phyloP scores from a whole-genome alignment of 768 basidiomycete species.

The Hypholoma fasciculare region DNA sequence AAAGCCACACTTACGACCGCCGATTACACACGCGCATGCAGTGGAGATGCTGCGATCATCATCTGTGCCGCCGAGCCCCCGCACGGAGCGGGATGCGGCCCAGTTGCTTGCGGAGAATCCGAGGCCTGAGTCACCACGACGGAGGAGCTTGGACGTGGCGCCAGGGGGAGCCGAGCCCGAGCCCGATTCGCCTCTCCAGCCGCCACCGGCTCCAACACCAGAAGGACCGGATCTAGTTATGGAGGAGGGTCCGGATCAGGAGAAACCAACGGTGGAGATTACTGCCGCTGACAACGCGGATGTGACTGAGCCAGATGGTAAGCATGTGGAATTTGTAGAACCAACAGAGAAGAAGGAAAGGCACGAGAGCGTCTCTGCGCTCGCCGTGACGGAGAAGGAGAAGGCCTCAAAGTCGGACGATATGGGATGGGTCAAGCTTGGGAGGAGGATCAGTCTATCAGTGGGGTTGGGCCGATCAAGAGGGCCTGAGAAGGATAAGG shows the following conservation, averaged over 20 bases:
- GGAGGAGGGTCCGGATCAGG: constrained; percentile 10
- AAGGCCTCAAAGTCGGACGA: constrained; percentile 10
- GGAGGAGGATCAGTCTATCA: constrained; percentile 61
- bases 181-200: constrained; percentile 7
- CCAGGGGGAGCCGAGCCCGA: constrained; percentile 4
- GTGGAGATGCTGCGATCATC: constrained; percentile 49
- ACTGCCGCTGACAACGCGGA: constrained; percentile 28
- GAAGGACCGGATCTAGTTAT: background rate
- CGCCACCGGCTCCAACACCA: constrained; percentile 1
- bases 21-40: constrained; percentile 1
- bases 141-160: constrained; percentile 42
- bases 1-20: background rate
- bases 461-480: constrained; percentile 43
- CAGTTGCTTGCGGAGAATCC: constrained; percentile 35
- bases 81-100: constrained; percentile 25
- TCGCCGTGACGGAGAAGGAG: constrained; percentile 23
- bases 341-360: constrained; percentile 9
- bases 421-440: constrained; percentile 59
- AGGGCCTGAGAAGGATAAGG: constrained; percentile 36
- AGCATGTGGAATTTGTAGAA: constrained; percentile 37
- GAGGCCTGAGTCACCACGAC: constrained; percentile 33
- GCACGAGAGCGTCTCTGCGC: constrained; percentile 2
- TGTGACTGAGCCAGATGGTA: constrained; percentile 30
- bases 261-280: constrained; percentile 17
- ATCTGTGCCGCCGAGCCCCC: constrained; percentile 52